phyloP scores from a whole-genome alignment of 768 basidiomycete genomes.

The Russula griseocarnosa region DNA sequence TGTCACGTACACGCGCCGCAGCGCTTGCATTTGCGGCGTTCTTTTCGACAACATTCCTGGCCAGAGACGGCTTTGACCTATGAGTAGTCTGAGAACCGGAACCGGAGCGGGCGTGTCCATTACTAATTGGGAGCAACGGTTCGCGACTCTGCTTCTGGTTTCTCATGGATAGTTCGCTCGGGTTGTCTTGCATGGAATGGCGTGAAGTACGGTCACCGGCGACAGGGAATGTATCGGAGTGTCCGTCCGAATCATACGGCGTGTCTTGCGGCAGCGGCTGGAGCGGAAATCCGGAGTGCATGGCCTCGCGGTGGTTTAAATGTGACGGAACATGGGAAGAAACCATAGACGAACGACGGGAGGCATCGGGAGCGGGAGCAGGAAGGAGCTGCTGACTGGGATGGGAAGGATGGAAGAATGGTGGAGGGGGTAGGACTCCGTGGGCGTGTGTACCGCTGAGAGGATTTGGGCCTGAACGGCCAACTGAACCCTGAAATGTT shows the following conservation, averaged over 20 bases:
- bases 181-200: conserved; percentile 33
- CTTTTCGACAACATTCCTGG: conserved; percentile 32
- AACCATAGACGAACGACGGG: conserved; percentile 35
- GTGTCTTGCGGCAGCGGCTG: conserved; percentile 38
- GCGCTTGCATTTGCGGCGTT: conserved; percentile 32
- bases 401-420: conserved; percentile 71
- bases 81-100: conserved; percentile 29
- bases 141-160: conserved; percentile 62
- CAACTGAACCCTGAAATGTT: conserved; percentile 5
- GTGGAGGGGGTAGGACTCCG: conserved; percentile 73
- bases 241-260: conserved; percentile 45
- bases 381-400: conserved; percentile 48
- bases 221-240: conserved; percentile 28
- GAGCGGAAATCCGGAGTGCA: conserved; percentile 40
- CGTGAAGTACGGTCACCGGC: conserved; percentile 17
- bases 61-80: conserved; percentile 30
- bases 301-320: conserved; percentile 5
- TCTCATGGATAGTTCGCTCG: conserved; percentile 37
- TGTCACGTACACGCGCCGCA: conserved; percentile 48
- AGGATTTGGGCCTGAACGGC: conserved; percentile 13
- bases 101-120: conserved; percentile 31
- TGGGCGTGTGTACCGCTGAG: conserved; percentile 52
- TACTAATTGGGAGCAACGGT: conserved; percentile 59
- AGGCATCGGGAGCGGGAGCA: conserved; percentile 37
- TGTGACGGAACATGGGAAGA: conserved; percentile 31